Base-by-base conservation (phyloP, 208 protist genomes). In the Borovskyia barvae region DNA sequence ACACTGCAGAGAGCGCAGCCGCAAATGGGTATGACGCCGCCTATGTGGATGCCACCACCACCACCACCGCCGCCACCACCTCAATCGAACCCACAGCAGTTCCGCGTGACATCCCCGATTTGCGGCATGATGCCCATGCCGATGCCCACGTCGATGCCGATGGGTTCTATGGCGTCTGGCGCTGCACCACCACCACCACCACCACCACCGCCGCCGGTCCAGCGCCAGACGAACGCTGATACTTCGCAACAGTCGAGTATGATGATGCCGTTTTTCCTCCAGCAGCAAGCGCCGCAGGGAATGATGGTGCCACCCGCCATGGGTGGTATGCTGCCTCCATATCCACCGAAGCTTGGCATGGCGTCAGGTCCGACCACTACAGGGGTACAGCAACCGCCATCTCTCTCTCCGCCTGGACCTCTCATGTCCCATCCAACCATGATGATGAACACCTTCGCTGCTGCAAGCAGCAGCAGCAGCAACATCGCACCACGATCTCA, bases 71-170 rank as follows among this genome's bases (percentile, higher is more conserved):
- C n/a, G n/a, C n/a, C n/a, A n/a, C n/a, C 32, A 6, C n/a, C 4
- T 6, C 15, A 42, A 12, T 33, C 26, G 9, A 7, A 5, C n/a
- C 2, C 17, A 15, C 47, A 7, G 47, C 63, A 14, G 32, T 72
- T 14, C 8, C 29, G 22, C 19, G 37, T 39, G 52, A n/a, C n/a
- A n/a, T n/a, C n/a, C n/a, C n/a, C n/a, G n/a, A n/a, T 24, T 43
- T 5, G 8, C 17, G 30, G 17, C 33, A 56, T 56, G 7, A 26
- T 66, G 41, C 50, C 52, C 12, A 61, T 72, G 50, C 14, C 57
- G 14, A 25, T 49, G 15, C 64, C 77, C 43, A 66, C 80, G 66
- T 42, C 40, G 24, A 71, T 78, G 61, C 14, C 54, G 9, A 76
- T 77, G 58, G 24, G 7, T 20, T 47, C 28, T 35, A 61, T 43